Evolutionary conservation across 202 grass and related monocot genomes (phyloP), one percentile per base, ranked within the genome.

Genomic region (Panicum hallii): DNA sequence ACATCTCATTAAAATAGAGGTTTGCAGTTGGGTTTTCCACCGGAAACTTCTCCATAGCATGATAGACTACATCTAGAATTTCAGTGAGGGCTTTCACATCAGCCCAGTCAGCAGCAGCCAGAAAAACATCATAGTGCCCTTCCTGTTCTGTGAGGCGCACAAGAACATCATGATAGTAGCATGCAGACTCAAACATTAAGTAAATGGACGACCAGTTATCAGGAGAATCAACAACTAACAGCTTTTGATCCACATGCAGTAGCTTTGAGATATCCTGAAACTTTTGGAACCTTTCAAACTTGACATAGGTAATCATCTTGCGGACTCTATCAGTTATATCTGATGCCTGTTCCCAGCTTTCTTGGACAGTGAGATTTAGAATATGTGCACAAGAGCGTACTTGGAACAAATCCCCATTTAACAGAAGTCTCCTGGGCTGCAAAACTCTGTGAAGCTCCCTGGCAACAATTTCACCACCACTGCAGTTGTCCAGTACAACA

Each of bases 1-100:
- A 99, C 50, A 99, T 90, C 79, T 99, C 97, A 86, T 96, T 99
- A 47, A 99, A 99, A 83, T 95, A 94, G 57, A 99, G 84, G 64
- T 96, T 99, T 44, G 93, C 89, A 78, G 97, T 99, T 2, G 91
- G 93, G 40, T 78, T 86, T 80, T 92, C 92, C 26, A 93, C 86
- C 26, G 91, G 90, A 55, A 96, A 96, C 89, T 99, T 99, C 72
- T 92, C 97, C 82, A 96, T 89, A 30, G 90, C 87, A 84, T 99
- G 87, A 80, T 99, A 96, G 60, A 99, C 64, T 30, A 92, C 93
- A 44, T 99, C 97, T 66, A 99, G 86, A 72, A 93, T 93, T 84
- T 99, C 97, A 44, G 90, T 85, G 70, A 99, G 81, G 72, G 97
- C 88, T 89, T 95, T 99, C 74, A 91, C 90, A 70, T 99, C 91